A percentile compares a stretch with the other conserved stretches of the same genome.
Conservation (phyloP, 257 asterid genomes). For the Gynochthodes officinalis region DNA sequence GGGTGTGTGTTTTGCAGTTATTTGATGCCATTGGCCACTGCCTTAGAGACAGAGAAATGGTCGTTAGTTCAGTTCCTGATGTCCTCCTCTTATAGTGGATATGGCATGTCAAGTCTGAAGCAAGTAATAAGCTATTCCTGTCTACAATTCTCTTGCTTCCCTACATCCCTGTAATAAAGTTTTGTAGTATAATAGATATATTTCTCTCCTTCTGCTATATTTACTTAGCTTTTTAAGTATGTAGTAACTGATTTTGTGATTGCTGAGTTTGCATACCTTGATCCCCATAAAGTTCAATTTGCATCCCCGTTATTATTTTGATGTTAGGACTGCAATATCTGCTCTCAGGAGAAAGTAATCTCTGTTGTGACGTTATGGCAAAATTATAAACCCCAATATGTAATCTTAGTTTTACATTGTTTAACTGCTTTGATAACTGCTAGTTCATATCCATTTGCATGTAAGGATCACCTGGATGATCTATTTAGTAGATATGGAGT, state of each 20-base stretch:
- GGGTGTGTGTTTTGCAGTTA: slow-evolving; percentile 52
- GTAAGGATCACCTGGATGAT: not conserved
- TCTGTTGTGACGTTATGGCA: not conserved
- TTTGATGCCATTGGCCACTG: slow-evolving; percentile 85
- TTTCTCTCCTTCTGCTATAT: slow-evolving; percentile 6
- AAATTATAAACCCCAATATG: not conserved
- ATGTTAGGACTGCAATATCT: not conserved
- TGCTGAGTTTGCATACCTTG: not conserved
- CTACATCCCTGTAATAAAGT: too few relatives aligned
- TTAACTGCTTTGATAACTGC: not conserved
- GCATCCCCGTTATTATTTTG: not conserved
- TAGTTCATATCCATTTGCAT: not conserved
- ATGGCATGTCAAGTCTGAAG: slow-evolving; percentile 91
- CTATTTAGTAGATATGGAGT: not conserved
- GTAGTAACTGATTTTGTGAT: not conserved
- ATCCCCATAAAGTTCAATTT: not conserved
- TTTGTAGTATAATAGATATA: too few relatives aligned
- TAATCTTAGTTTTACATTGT: not conserved
- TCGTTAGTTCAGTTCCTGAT: slow-evolving; percentile 88
- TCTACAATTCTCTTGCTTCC: not conserved
- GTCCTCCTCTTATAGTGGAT: slow-evolving; percentile 91
- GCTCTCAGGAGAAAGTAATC: not conserved
- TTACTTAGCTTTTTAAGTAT: not conserved
- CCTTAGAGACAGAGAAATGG: slow-evolving; percentile 91
- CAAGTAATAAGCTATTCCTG: slow-evolving; percentile 47